Base-by-base conservation (phyloP, 257 asterid species). In the Misopates orontium region DNA sequence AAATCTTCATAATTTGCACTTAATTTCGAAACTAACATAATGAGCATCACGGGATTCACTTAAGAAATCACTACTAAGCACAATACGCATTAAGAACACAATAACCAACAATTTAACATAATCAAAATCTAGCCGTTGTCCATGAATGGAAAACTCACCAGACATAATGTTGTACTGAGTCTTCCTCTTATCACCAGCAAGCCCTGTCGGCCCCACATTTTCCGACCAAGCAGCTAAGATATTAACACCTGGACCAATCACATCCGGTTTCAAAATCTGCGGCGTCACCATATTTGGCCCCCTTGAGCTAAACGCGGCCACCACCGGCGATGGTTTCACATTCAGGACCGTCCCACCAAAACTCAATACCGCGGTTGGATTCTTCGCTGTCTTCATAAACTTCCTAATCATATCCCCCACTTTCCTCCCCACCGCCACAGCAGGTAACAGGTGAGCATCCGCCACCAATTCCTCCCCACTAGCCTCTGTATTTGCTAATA, bases 281-380 rank as follows among this genome's bases (percentile, higher is more conserved):
- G 77, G 87, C 23, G 90, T 84, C 66, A 81, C 82, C 60, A 68
- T 67, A 51, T 79, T 84, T 42, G 90, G 90, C 15, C 90, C 90
- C 40, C 90, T 60, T 2, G 90, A 84, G 73, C 90, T 84, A 70
- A 84, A 84, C 32, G 87, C 87, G 54, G 90, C 90, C 67, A 82
- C 87, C 71, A 82, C 85, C 25, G 90, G 90, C 24, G 90, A 84
- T 55, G 90, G 90, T 76, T 84, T 80, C 69, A 84, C 86, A 31
- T 78, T 76, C 84, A 82, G 68, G 68, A 79, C 81, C 60, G 90
- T 84, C 25, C 90, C 90, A 0, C 77, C 80, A 54, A 84, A 81
- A 57, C 79, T 69, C 78, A 84, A 31, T 10, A 63, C 68, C n/a
- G 85, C 84, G 14, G 64, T 68, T 1, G 90, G 84, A 8, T 64